Conservation (phyloP, 495 filamentous ascomycete species). For the Endocarpon pusillum region DNA sequence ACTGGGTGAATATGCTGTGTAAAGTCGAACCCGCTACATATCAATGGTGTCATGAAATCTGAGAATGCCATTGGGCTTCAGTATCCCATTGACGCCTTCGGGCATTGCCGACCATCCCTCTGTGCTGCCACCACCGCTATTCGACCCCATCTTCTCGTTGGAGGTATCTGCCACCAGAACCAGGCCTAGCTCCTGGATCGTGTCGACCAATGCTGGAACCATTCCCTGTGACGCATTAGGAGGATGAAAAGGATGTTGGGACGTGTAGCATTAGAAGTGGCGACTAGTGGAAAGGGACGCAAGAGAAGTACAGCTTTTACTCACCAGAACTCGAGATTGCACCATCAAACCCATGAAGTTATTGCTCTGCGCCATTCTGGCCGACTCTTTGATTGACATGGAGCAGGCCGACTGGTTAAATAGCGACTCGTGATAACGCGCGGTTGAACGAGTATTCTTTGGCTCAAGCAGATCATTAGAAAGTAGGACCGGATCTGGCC, state of each 20-base stretch:
- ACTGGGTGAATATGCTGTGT: too few species aligned
- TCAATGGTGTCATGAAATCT: constrained; percentile 90
- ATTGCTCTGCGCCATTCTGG: constrained; percentile 82
- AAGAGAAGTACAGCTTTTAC: constrained; percentile 13
- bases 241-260: constrained; percentile 1
- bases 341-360: constrained; percentile 97
- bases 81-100: constrained; percentile 67
- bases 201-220: constrained; percentile 77
- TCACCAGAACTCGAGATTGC: constrained; percentile 65
- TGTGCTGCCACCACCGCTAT: constrained; percentile 26
- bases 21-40: too few species aligned
- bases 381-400: constrained; percentile 84
- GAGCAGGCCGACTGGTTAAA: constrained; percentile 56
- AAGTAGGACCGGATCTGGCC: constrained; percentile 72
- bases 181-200: constrained; percentile 84
- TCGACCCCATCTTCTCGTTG: constrained; percentile 16
- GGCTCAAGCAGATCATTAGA: constrained; percentile 57
- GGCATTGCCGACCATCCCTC: constrained; percentile 29
- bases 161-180: constrained; percentile 86
- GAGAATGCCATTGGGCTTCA: constrained; percentile 72
- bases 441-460: not conserved
- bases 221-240: constrained; percentile 43
- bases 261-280: not conserved
- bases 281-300: not conserved
- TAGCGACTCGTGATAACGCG: too few species aligned